A percentile compares a stretch with the other conserved stretches of the same genome.
Conservation (phyloP, 1,284 basidiomycete species). For the Ceratobasidium theobromae region DNA sequence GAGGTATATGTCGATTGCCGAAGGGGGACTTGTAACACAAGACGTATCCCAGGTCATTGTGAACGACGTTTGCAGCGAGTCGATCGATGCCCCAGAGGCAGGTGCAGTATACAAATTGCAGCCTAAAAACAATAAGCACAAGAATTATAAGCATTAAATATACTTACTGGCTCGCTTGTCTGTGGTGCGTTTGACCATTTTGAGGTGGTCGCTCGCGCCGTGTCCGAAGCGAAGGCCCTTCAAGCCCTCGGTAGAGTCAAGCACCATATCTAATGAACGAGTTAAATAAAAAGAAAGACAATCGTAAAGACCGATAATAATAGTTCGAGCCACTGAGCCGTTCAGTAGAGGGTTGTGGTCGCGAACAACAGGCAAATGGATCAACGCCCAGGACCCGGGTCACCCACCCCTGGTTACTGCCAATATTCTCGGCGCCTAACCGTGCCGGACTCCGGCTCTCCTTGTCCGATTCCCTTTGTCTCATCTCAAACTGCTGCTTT, state of each 20-base stretch:
- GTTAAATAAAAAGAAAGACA: conserved; percentile 26
- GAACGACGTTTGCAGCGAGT: conserved; percentile 48
- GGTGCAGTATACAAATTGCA: conserved; percentile 64
- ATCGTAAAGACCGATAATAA: conserved; percentile 30
- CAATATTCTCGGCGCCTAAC: conserved; percentile 5
- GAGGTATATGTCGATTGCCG: conserved; percentile 71
- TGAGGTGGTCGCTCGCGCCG: neutral
- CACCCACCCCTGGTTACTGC: neutral
- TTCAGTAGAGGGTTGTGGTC: neutral
- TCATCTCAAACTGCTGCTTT: neutral
- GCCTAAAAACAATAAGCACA: neutral
- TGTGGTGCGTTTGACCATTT: neutral
- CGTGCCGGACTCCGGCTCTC: neutral
- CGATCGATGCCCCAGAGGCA: conserved; percentile 53
- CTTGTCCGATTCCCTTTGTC: neutral
- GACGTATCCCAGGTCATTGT: conserved; percentile 73
- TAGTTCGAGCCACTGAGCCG: neutral
- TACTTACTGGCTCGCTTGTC: conserved; percentile 30
- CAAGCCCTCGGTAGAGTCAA: neutral
- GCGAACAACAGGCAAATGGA: conserved; percentile 1
- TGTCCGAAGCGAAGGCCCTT: conserved; percentile 10
- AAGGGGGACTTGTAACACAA: conserved; percentile 49
- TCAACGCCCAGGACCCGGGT: conserved; percentile 1
- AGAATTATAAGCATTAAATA: neutral
- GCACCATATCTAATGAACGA: neutral